Base-by-base conservation (phyloP, 345 rosid species). In the Arabis hirsuta region DNA sequence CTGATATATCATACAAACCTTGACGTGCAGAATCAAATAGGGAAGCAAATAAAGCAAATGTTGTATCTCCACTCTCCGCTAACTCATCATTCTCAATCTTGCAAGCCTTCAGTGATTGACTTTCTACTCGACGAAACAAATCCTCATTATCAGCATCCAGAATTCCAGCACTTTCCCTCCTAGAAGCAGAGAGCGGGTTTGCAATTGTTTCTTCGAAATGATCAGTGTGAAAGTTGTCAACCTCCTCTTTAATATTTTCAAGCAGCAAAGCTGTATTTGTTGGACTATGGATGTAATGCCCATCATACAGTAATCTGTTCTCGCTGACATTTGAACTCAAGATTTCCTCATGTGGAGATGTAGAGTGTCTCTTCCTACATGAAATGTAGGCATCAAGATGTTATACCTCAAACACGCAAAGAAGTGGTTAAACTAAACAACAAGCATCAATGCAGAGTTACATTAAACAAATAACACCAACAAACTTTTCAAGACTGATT, bases 161-260 rank as follows among this genome's bases (percentile, higher is more conserved):
- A 57, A 76, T 52, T 65, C 84, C 85, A 73, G 19, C 71, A 76
- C 75, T 71, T 43, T 77, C 89, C 82, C 85, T 82, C 79, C 78
- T 89, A 46, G 79, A 81, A 77, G 85, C 82, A 74, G 85, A 81
- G 24, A 72, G 74, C 39, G 73, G 63, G 76, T 67, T 79, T 7
- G 73, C 56, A 50, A 83, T 84, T 38, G 84, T 68, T 74, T 78
- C 80, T 50, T 85, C 80, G 50, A 71, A 84, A 62, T 73, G 82
- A 72, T 82, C 87, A 36, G 72, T 39, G 62, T 86, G 90, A 64
- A 81, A 73, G 74, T 83, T 80, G 53, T 80, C 84, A 72, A 81
- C 93, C 84, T 91, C 99, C 73, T 89, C 91, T 67, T 95, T 95
- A 60, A 95, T 91, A 69, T 90, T 87, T 77, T 95, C 97, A 65